Conservation (phyloP, 805 yeast species). For the Candida ortonii region DNA sequence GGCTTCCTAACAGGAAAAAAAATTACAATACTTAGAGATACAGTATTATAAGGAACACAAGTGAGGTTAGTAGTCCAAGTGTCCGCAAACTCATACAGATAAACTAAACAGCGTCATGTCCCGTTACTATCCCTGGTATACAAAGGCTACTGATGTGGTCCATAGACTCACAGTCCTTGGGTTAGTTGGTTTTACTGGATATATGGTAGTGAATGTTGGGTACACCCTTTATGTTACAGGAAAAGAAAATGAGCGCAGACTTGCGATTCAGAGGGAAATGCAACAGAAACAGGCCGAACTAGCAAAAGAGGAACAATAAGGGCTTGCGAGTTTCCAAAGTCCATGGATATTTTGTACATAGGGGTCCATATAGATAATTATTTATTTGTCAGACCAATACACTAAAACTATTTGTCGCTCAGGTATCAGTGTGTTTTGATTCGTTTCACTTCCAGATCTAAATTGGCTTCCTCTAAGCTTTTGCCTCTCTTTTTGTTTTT, state of each 20-base stretch:
- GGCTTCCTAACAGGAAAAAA: no score
- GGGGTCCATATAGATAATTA: no score
- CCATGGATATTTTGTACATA: slow-evolving; percentile 2
- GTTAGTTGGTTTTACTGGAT: slow-evolving; percentile 51
- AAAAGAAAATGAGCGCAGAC: slow-evolving; percentile 45
- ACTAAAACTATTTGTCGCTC: no score
- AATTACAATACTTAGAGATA: no score
- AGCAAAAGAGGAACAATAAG: slow-evolving; percentile 19
- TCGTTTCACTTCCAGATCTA: background rate
- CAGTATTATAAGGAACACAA: no score
- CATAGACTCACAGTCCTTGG: slow-evolving; percentile 72
- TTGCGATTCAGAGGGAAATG: slow-evolving; percentile 31
- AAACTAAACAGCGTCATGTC: slow-evolving; percentile 37
- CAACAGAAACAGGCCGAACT: slow-evolving; percentile 26
- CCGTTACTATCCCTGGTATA: slow-evolving; percentile 68
- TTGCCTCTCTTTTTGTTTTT: slow-evolving; percentile 10
- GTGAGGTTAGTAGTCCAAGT: no score
- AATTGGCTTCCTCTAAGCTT: slow-evolving; percentile 4
- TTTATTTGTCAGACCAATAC: background rate
- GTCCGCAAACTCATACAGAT: no score
- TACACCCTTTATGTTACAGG: slow-evolving; percentile 54
- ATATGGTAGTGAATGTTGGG: slow-evolving; percentile 50
- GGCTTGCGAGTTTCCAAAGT: background rate
- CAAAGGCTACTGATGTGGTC: slow-evolving; percentile 64
- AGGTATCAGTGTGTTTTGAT: no score